Percentiles rank a stretch among this genome's conserved stretches.
Conservation (phyloP, 2,329 filamentous ascomycete genomes). For the Didymosphaeria variabile region DNA sequence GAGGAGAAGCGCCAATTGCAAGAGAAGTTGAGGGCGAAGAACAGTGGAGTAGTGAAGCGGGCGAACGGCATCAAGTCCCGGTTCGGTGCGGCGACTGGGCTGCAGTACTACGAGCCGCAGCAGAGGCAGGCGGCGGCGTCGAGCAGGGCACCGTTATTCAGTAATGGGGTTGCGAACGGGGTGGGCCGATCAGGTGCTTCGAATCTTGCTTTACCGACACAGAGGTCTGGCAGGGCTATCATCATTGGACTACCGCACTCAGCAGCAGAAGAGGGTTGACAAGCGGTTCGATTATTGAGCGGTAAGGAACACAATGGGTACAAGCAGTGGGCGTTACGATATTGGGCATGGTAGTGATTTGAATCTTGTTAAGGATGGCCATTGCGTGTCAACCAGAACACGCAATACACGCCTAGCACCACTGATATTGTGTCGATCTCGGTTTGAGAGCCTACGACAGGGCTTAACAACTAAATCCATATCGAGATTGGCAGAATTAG, state of each 20-base stretch:
- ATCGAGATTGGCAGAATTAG: not conserved
- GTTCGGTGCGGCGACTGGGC: conserved; percentile 5
- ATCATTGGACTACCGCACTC: conserved; percentile 2
- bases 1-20: not conserved
- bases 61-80: too few relatives aligned
- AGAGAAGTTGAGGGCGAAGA: conserved; percentile 5
- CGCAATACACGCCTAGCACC: not conserved
- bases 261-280: not conserved
- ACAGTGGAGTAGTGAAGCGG: not conserved
- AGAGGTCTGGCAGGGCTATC: not conserved
- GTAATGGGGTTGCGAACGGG: not conserved
- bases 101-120: conserved; percentile 5
- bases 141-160: not conserved
- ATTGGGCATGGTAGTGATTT: not conserved
- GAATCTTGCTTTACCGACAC: not conserved
- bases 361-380: not conserved
- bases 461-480: not conserved
- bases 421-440: too few relatives aligned
- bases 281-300: conserved; percentile 2
- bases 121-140: conserved; percentile 10
- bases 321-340: not conserved
- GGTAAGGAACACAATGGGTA: not conserved
- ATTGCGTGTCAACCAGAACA: not conserved
- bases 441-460: not conserved
- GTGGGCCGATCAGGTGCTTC: not conserved